phyloP scores from a whole-genome alignment of 2,329 filamentous ascomycete genomes.

The Calonectria pauciramosa region DNA sequence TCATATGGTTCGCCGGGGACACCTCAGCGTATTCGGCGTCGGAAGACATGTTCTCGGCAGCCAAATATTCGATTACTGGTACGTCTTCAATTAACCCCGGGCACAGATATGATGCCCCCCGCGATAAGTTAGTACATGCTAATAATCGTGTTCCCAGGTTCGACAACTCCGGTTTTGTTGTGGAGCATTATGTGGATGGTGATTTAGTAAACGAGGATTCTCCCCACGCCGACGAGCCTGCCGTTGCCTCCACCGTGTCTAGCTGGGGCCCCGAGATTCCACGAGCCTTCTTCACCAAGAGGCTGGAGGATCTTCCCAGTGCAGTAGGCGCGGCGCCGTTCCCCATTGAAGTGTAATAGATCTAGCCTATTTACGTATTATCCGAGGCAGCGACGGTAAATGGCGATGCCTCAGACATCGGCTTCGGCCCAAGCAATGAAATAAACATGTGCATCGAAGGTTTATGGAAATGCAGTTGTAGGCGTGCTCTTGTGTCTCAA shows the following conservation, averaged over 20 bases:
- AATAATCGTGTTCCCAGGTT: conserved; percentile 6
- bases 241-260: conserved; percentile 19
- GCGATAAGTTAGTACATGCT: neutral
- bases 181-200: conserved; percentile 27
- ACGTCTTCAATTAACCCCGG: neutral
- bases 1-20: conserved; percentile 1
- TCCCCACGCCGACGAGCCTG: conserved; percentile 14
- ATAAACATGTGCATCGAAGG: neutral
- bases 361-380: neutral
- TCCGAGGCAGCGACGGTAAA: neutral
- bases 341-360: conserved; percentile 20
- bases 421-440: neutral
- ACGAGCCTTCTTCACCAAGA: conserved; percentile 25
- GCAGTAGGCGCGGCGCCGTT: neutral
- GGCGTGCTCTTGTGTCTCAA: neutral
- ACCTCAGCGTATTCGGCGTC: conserved; percentile 14
- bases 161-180: conserved; percentile 19
- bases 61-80: conserved; percentile 28
- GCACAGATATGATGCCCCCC: neutral
- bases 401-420: neutral
- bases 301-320: conserved; percentile 13
- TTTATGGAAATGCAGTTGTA: neutral
- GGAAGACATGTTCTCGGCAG: conserved; percentile 28
- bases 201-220: conserved; percentile 27
- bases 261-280: conserved; percentile 25